phyloP scores from a whole-genome alignment of 805 yeast species.

The Candida andamanensis region DNA sequence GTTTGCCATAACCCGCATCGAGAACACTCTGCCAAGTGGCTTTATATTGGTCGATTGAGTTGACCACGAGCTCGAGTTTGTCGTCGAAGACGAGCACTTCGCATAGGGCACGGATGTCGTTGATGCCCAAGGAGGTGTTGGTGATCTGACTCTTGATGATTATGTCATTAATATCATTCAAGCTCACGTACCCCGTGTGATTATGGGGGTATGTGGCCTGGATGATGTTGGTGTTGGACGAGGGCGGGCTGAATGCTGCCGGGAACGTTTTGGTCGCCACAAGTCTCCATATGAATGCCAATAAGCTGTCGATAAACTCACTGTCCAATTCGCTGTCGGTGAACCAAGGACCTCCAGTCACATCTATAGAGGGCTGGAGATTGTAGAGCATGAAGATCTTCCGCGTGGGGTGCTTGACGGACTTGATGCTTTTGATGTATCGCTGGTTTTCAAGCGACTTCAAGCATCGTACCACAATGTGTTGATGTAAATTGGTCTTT shows the following conservation, averaged over 20 bases:
- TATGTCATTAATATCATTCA: conserved; percentile 72
- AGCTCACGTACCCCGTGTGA: conserved; percentile 60
- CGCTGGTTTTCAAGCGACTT: conserved; percentile 76
- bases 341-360: conserved; percentile 99
- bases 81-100: conserved; percentile 87
- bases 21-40: conserved; percentile 82
- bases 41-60: conserved; percentile 57
- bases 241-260: conserved; percentile 50
- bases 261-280: conserved; percentile 77
- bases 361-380: conserved; percentile 89
- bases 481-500: conserved; percentile 84
- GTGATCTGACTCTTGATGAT: conserved; percentile 70
- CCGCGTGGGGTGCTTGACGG: conserved; percentile 88
- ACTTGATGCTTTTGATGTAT: conserved; percentile 82
- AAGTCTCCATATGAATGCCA: conserved; percentile 84
- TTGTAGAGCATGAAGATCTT: conserved; percentile 94
- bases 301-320: conserved; percentile 81
- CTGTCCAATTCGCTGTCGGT: conserved; percentile 92
- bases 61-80: conserved; percentile 58
- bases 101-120: conserved; percentile 77
- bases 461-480: conserved; percentile 78
- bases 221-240: conserved; percentile 27
- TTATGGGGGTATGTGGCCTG: conserved; percentile 54
- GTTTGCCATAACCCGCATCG: conserved; percentile 55
- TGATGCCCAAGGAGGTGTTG: conserved; percentile 67